Evolutionary conservation across 1,284 basidiomycete genomes (phyloP).

Genomic region (Serendipita sp.): DNA sequence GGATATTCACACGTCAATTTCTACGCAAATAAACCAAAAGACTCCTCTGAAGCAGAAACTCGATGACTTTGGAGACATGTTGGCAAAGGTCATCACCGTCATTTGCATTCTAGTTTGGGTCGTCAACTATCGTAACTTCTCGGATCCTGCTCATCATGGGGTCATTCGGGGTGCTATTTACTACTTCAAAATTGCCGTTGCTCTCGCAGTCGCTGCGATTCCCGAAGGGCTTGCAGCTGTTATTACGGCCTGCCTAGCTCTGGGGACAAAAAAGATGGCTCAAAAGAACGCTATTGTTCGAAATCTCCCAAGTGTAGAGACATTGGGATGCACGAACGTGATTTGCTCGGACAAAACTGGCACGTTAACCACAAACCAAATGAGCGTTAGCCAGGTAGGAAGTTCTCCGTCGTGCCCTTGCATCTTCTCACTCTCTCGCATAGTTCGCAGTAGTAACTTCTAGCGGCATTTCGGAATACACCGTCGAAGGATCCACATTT

Average conservation of each 20-base stretch:
- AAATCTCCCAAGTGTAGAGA: constrained; percentile 92
- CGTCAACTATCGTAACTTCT: constrained; percentile 87
- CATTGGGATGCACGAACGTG: constrained; percentile 88
- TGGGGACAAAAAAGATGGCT: constrained; percentile 96
- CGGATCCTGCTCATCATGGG: constrained; percentile 82
- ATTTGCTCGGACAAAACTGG: constrained; percentile 98
- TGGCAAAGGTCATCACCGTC: constrained; percentile 90
- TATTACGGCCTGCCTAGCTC: constrained; percentile 88
- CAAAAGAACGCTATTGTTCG: constrained; percentile 93
- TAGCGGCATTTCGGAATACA: constrained; percentile 49
- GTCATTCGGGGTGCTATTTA: constrained; percentile 85
- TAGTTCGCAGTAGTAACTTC: not conserved
- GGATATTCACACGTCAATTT: constrained; percentile 87
- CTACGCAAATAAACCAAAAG: constrained; percentile 79
- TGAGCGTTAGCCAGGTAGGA: constrained; percentile 77
- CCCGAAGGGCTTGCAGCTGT: constrained; percentile 92
- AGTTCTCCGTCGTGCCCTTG: not conserved
- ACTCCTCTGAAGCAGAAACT: constrained; percentile 90
- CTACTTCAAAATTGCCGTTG: constrained; percentile 97
- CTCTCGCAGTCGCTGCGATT: constrained; percentile 89
- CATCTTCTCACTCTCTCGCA: not conserved
- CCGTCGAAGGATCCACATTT: constrained; percentile 81
- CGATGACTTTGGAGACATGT: constrained; percentile 90
- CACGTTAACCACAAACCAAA: constrained; percentile 89
- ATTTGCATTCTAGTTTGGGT: constrained; percentile 94